A percentile compares a stretch with the other conserved stretches of the same genome.
phyloP scores from a whole-genome alignment of 345 rosid genomes.

The Nephelium lappaceum region DNA sequence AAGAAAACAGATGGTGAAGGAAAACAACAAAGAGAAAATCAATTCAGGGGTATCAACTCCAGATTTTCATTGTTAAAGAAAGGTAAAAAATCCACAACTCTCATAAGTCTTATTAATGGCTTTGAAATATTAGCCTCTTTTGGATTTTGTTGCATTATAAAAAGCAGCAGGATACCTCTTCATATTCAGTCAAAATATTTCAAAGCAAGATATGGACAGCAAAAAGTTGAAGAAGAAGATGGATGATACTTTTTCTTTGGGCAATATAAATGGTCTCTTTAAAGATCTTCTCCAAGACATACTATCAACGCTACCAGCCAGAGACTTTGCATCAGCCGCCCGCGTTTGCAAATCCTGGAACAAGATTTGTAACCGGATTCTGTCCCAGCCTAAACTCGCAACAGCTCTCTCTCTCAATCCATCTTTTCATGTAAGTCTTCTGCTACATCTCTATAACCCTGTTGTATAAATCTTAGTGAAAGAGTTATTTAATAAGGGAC shows the following conservation, averaged over 20 bases:
- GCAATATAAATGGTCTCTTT: background rate
- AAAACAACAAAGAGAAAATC: slow-evolving; percentile 8
- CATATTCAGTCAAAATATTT: background rate
- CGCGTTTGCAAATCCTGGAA: slow-evolving; percentile 55
- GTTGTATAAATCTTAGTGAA: background rate
- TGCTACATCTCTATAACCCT: background rate
- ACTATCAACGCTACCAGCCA: slow-evolving; percentile 46
- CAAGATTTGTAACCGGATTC: slow-evolving; percentile 37
- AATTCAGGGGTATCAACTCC: slow-evolving; percentile 12
- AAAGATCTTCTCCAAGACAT: slow-evolving; percentile 49
- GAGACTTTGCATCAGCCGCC: slow-evolving; percentile 53
- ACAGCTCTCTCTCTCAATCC: slow-evolving; percentile 53
- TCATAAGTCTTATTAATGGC: slow-evolving; percentile 9
- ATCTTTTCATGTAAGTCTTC: slow-evolving; percentile 35
- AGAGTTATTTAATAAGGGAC: background rate
- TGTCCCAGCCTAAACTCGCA: slow-evolving; percentile 52
- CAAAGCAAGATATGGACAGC: background rate
- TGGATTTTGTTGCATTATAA: background rate
- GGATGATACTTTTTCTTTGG: background rate
- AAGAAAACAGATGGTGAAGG: no score
- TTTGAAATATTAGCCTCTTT: slow-evolving; percentile 1
- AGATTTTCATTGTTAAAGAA: background rate
- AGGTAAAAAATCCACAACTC: slow-evolving; percentile 24
- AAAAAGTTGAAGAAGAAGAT: slow-evolving; percentile 9
- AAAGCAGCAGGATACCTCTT: background rate